Conservation (phyloP, 768 basidiomycete genomes). For the Tremella mesenterica region DNA sequence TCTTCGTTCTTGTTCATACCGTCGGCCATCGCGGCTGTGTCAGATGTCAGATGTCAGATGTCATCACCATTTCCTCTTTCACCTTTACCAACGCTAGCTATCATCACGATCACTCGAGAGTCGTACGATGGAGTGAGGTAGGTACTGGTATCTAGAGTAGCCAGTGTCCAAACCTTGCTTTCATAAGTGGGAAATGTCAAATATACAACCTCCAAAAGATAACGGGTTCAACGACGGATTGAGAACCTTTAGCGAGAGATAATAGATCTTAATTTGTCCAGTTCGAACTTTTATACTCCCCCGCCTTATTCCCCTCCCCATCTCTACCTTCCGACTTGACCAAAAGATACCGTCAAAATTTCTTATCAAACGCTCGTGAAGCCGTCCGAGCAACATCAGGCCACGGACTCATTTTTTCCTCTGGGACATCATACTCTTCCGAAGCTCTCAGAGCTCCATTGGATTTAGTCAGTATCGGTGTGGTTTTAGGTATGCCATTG, state of each 20-base stretch:
- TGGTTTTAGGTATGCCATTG: slow-evolving; percentile 42
- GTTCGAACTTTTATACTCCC: slow-evolving; percentile 41
- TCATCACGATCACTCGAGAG: no score
- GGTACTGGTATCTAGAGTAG: no score
- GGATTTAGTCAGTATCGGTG: slow-evolving; percentile 42
- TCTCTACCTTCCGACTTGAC: slow-evolving; percentile 15
- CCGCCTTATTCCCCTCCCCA: slow-evolving; percentile 29
- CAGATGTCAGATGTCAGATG: no score
- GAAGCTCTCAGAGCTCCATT: slow-evolving; percentile 32
- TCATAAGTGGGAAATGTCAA: no score
- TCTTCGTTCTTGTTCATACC: not conserved
- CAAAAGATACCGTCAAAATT: slow-evolving; percentile 37
- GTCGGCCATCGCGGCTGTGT: no score
- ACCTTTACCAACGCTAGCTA: no score
- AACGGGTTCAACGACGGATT: no score
- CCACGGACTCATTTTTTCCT: slow-evolving; percentile 39
- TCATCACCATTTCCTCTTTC: no score
- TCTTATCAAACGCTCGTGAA: slow-evolving; percentile 41
- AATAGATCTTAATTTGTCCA: no score
- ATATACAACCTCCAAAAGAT: no score
- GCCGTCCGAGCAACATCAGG: slow-evolving; percentile 39
- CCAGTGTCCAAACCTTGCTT: not conserved
- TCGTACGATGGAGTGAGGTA: no score
- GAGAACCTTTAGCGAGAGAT: no score
- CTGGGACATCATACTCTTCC: slow-evolving; percentile 20